Evolutionary conservation across 768 basidiomycete genomes (phyloP).

Genomic region (Mrakia hoshinonis): DNA sequence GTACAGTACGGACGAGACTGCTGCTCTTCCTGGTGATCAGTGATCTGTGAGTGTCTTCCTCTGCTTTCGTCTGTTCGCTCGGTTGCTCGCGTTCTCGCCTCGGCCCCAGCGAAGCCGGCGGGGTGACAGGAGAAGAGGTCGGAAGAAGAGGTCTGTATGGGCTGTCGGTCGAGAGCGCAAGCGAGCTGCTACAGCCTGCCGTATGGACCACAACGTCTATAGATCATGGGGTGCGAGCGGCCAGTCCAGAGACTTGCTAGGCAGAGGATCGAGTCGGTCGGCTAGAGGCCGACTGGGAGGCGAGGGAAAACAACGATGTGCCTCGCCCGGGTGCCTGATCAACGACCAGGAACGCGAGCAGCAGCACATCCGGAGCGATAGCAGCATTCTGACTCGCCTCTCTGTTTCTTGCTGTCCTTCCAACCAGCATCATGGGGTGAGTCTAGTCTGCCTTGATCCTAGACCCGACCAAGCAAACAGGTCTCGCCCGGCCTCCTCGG

Average conservation of each 20-base stretch:
- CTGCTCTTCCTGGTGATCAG: constrained; percentile 14
- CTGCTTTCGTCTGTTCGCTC: background rate
- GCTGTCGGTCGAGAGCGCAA: too few species aligned
- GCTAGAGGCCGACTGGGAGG: too few species aligned
- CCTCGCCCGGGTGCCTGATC: too few species aligned
- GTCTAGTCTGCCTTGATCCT: background rate
- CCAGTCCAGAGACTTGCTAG: too few species aligned
- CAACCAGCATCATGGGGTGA: constrained; percentile 26
- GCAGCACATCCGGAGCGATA: too few species aligned
- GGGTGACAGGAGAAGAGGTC: background rate
- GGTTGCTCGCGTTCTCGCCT: background rate
- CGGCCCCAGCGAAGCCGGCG: background rate
- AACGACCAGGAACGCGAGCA: too few species aligned
- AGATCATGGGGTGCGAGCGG: too few species aligned
- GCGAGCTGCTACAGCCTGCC: too few species aligned
- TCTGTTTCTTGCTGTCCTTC: background rate
- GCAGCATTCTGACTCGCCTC: background rate
- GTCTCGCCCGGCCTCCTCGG: background rate
- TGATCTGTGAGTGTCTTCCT: constrained; percentile 14
- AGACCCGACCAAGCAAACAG: background rate
- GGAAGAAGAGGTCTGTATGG: background rate
- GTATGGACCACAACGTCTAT: too few species aligned
- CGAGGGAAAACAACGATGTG: background rate
- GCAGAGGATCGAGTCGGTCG: too few species aligned
- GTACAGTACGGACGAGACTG: constrained; percentile 16